Base-by-base conservation (phyloP, 2,329 filamentous ascomycete species). In the Fusarium nodosum region DNA sequence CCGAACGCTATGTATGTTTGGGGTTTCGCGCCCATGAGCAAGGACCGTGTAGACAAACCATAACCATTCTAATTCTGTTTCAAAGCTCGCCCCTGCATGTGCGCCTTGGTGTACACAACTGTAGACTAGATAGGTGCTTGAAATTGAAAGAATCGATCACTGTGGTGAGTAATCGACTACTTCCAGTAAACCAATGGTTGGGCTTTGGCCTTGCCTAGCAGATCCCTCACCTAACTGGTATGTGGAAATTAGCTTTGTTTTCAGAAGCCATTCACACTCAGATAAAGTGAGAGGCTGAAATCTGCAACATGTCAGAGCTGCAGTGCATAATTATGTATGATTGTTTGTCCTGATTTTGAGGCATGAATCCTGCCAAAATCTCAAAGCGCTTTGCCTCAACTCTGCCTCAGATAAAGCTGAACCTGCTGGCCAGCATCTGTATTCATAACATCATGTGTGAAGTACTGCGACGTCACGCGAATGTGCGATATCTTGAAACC, bases 1-100 rank as follows among this genome's bases (percentile, higher is more conserved):
- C 60, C 66, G 62, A 62, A 67, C 57, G 55, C 62, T 33, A 41
- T 70, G 69, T 33, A 41, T 70, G 69, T 63, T 44, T 61, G 58
- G 45, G 52, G 33, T 56, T 64, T 64, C 58, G 53, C 60, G 50
- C 56, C 55, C 60, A 68, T 59, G 44, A 71, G 64, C 61, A 52
- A 66, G 64, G 66, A 57, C 56, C 56, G 60, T 38, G 18, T 22
- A 22, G 28, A 30, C 33, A 41, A 52, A 22, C 11, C 28, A 41
- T 41, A 41, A n/a, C 48, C 33, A 39, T 36, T 38, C 22, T 30
- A 12, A 15, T 38, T 51, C 31, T 51, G 33, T 38, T 26, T 24
- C 30, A 12, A 13, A 39, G 47, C 47, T 50, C 9, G 20, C 13
- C 5, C 31, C 33, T 38, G 7, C n/a, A 47, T 31, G 18, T 36